Conservation (phyloP, 164 flowering plant species). For the Euptelea pleiosperma region DNA sequence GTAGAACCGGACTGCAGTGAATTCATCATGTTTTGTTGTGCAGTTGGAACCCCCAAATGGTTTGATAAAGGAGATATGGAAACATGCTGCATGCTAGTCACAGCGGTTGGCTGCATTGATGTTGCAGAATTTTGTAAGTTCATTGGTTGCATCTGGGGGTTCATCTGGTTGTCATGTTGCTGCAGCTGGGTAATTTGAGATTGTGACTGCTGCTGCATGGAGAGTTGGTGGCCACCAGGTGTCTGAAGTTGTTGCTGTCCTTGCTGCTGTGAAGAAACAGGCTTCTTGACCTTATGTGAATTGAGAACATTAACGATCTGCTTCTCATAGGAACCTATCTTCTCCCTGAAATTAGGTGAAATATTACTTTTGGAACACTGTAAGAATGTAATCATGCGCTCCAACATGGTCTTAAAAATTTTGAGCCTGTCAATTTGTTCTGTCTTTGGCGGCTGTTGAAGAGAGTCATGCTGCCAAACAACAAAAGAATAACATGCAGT, state of each 20-base stretch:
- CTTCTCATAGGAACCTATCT: slow-evolving; percentile 58
- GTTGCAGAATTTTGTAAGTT: slow-evolving; percentile 43
- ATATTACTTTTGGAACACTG: slow-evolving; percentile 49
- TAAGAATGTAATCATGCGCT: slow-evolving; percentile 47
- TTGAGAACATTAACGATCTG: slow-evolving; percentile 50
- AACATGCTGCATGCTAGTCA: slow-evolving; percentile 44
- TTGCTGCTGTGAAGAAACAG: slow-evolving; percentile 43
- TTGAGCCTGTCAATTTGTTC: slow-evolving; percentile 63
- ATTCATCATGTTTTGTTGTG: slow-evolving; percentile 48
- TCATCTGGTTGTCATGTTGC: slow-evolving; percentile 68
- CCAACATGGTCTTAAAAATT: slow-evolving; percentile 48
- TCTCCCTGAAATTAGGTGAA: slow-evolving; percentile 45
- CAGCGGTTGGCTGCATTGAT: slow-evolving; percentile 43
- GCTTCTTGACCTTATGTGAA: slow-evolving; percentile 50
- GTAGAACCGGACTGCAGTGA: slow-evolving; percentile 45
- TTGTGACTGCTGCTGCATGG: slow-evolving; percentile 51
- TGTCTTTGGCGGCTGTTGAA: slow-evolving; percentile 52
- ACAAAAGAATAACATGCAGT: neutral
- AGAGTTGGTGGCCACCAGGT: slow-evolving; percentile 41
- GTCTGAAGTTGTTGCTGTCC: slow-evolving; percentile 48
- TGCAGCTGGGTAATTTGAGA: slow-evolving; percentile 57
- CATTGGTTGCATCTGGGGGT: slow-evolving; percentile 59
- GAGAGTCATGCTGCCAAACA: slow-evolving; percentile 55
- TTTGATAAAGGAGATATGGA: slow-evolving; percentile 42
- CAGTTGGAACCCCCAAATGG: slow-evolving; percentile 26